A percentile compares a stretch with the other conserved stretches of the same genome.
Evolutionary conservation across 2,329 filamentous ascomycete genomes (phyloP).

Genomic region (Arthrocladium fulminans): DNA sequence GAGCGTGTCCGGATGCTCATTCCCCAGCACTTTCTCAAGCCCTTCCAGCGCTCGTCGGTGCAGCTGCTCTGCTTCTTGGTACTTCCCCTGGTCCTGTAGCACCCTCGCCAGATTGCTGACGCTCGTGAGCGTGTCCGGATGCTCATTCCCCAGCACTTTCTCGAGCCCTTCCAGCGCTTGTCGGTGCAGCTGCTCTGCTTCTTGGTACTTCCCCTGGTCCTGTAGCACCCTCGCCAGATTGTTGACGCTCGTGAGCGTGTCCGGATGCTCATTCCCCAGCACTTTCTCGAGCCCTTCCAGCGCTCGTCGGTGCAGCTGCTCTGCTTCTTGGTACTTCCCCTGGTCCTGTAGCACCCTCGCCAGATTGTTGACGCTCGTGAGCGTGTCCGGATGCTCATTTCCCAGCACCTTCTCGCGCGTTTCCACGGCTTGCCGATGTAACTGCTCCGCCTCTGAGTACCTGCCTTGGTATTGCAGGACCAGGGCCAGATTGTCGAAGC

Average conservation of each 20-base stretch:
- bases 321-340: slow-evolving; percentile 1
- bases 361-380: no score
- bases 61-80: slow-evolving; percentile 8
- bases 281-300: slow-evolving; percentile 1
- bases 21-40: neutral
- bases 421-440: slow-evolving; percentile 11
- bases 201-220: neutral
- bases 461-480: neutral
- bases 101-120: slow-evolving; percentile 20
- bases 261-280: slow-evolving; percentile 14
- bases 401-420: slow-evolving; percentile 12
- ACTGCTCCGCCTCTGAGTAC: slow-evolving; percentile 6
- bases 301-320: slow-evolving; percentile 11
- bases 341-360: neutral
- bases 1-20: no score
- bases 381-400: slow-evolving; percentile 11
- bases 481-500: slow-evolving; percentile 13
- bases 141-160: slow-evolving; percentile 11
- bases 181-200: slow-evolving; percentile 10
- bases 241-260: no score
- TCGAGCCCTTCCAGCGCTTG: slow-evolving; percentile 11
- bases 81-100: slow-evolving; percentile 14
- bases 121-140: slow-evolving; percentile 16
- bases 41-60: slow-evolving; percentile 9
- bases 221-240: slow-evolving; percentile 7